Evolutionary conservation across 2,329 filamentous ascomycete species (phyloP), one percentile per base, ranked within the genome.

Genomic region (Ophiostoma pallidulum): DNA sequence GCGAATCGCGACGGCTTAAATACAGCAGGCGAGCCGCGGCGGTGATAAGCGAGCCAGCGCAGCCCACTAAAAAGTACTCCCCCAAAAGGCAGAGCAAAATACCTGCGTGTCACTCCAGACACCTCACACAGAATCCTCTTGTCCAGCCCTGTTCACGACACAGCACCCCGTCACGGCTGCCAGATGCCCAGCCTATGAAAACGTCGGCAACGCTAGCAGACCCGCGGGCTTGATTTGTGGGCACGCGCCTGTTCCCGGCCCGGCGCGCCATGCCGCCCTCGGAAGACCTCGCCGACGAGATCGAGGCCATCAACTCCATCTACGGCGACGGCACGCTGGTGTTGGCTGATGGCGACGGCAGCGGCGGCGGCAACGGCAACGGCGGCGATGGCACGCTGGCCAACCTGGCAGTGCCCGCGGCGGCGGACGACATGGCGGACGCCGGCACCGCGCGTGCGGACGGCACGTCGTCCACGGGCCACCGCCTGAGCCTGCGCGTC

Each of bases 291-390:
- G 63, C 66, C 41, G 86, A 92, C 65, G 86, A 92, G 62, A 68
- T 90, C 26, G 83, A 83, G 59, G 86, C 84, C 53, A 83, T 92
- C 59, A 92, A 91, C 64, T 86, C 86, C 47, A 92, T 92, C 54
- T 92, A 90, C 65, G 82, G 80, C 54, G 73, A 80, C 41, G 71
- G 69, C n/a, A 84, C 82, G 10, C 70, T 90, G 48, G 49, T 63
- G 44, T 59, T 52, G 12, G 39, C 56, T 53, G 57, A 70, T 9
- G 57, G 14, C 1, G 28, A 26, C 3, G 22, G 14, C 70, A 43
- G 58, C 66, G 22, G 57, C n/a, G 4, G 8, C n/a, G 24, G 13
- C 16, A 19, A 33, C 19, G 13, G 66, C 47, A 59, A 64, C 19
- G 58, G 62, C 12, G 56, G 58, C 20, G 49, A 65, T 57, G 54